Percentiles rank a stretch among this genome's conserved stretches.
These are phyloP conservation scores for Nakazawaea populi DNA, from an alignment of 805 yeast genomes.

Conservation along the genomic window DNA sequence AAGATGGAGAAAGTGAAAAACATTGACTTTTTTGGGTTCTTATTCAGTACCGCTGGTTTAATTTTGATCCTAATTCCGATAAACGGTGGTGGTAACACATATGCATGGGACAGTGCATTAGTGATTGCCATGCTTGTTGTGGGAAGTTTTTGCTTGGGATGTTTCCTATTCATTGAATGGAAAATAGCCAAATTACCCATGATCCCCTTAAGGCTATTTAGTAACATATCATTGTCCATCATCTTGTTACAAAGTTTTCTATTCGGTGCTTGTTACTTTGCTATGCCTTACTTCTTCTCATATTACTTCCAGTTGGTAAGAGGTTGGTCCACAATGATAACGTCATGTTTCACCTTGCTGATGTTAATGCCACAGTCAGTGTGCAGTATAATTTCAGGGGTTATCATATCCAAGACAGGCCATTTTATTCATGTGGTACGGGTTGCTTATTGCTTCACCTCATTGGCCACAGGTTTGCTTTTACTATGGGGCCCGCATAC, in stretches of 20 bases:
- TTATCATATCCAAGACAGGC: constrained; percentile 35
- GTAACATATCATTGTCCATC: constrained; percentile 26
- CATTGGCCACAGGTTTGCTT: constrained; percentile 33
- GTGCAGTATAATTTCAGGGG: constrained; percentile 38
- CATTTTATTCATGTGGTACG: constrained; percentile 35
- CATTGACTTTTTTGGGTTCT: constrained; percentile 46
- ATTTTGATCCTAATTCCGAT: constrained; percentile 48
- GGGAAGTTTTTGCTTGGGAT: constrained; percentile 34
- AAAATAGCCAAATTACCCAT: constrained; percentile 44
- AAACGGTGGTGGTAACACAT: constrained; percentile 53
- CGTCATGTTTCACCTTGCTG: constrained; percentile 38
- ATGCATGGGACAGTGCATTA: constrained; percentile 41
- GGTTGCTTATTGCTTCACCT: constrained; percentile 37
- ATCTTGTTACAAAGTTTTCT: constrained; percentile 34
- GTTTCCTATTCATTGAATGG: constrained; percentile 46
- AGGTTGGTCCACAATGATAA: constrained; percentile 30
- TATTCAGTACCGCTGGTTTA: constrained; percentile 37
- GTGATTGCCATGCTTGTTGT: constrained; percentile 33
- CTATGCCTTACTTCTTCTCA: constrained; percentile 43
- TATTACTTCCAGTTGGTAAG: constrained; percentile 41
- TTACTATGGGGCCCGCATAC: constrained; percentile 25
- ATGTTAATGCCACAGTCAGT: constrained; percentile 37
- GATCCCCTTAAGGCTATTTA: constrained; percentile 44
- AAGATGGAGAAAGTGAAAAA: constrained; percentile 31
- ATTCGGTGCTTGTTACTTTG: constrained; percentile 43